Percentiles rank a stretch among this genome's conserved stretches.
phyloP scores from a whole-genome alignment of 345 rosid genomes.

The Stellera chamaejasme region DNA sequence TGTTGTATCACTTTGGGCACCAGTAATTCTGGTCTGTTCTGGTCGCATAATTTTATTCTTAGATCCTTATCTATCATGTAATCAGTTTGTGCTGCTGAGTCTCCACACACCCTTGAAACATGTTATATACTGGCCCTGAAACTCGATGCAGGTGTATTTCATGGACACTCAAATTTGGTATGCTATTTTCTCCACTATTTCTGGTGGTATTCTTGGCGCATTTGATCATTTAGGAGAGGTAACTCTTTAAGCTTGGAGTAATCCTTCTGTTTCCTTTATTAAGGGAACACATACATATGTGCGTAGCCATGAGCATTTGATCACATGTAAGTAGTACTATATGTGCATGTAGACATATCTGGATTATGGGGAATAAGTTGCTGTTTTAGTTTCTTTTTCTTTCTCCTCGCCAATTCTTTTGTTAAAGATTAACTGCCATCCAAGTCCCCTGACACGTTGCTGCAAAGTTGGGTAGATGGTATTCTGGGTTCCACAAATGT shows the following conservation, averaged over 20 bases:
- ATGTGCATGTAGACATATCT: too few species aligned
- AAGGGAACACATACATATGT: too few species aligned
- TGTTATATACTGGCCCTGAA: not conserved
- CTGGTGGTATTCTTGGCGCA: conserved; percentile 91
- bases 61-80: conserved; percentile 1
- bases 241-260: conserved; percentile 8
- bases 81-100: conserved; percentile 3
- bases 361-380: too few species aligned
- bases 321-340: too few species aligned
- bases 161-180: conserved; percentile 99
- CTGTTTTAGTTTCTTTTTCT: too few species aligned
- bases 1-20: conserved; percentile 74
- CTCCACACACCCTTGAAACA: conserved; percentile 10
- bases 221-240: conserved; percentile 98
- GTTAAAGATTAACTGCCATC: too few species aligned
- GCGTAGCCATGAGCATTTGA: too few species aligned
- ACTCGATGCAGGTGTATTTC: conserved; percentile 62
- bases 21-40: conserved; percentile 55
- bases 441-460: too few species aligned
- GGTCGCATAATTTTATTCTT: conserved; percentile 1
- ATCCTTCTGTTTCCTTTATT: too few species aligned
- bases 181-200: conserved; percentile 75
- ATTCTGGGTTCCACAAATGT: too few species aligned
- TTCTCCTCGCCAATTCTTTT: too few species aligned
- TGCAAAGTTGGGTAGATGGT: too few species aligned